phyloP scores from a whole-genome alignment of 176 grass and related monocot species.

The Paspalum vaginatum region DNA sequence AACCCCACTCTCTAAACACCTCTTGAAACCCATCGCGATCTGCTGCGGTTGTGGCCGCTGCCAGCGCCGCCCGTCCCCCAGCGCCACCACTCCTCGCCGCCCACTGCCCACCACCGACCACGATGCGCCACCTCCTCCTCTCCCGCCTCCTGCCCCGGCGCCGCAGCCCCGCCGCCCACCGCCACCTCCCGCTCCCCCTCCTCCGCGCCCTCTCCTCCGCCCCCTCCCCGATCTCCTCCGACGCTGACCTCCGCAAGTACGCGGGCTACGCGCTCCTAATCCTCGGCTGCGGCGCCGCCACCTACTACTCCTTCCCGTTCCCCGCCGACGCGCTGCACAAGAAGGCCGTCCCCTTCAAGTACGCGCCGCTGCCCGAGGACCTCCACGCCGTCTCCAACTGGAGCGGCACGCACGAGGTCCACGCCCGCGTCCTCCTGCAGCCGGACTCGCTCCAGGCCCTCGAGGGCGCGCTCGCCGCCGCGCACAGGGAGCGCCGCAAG shows the following conservation, averaged over 20 bases:
- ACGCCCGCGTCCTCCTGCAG: conserved; percentile 81
- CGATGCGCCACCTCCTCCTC: conserved; percentile 67
- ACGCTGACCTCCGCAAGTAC: conserved; percentile 30
- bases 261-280: conserved; percentile 4
- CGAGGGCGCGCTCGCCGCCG: conserved; percentile 58
- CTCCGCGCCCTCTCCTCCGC: conserved; percentile 40
- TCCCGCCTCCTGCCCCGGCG: conserved; percentile 52
- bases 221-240: conserved; percentile 31
- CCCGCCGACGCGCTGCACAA: conserved; percentile 72
- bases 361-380: conserved; percentile 66
- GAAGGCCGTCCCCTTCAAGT: conserved; percentile 84
- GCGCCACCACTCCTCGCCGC: background rate
- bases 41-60: conserved; percentile 36
- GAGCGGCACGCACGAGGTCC: conserved; percentile 94
- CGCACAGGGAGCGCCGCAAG: conserved; percentile 61
- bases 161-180: background rate
- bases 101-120: background rate
- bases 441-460: conserved; percentile 69
- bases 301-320: conserved; percentile 85
- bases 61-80: conserved; percentile 1
- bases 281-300: conserved; percentile 59
- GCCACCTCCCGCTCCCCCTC: conserved; percentile 28
- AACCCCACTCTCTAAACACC: background rate
- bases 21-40: conserved; percentile 33
- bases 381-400: conserved; percentile 88